These are phyloP conservation scores for Pelargonium citronellum DNA, from an alignment of 441 rosid species.

Conservation along the genomic window DNA sequence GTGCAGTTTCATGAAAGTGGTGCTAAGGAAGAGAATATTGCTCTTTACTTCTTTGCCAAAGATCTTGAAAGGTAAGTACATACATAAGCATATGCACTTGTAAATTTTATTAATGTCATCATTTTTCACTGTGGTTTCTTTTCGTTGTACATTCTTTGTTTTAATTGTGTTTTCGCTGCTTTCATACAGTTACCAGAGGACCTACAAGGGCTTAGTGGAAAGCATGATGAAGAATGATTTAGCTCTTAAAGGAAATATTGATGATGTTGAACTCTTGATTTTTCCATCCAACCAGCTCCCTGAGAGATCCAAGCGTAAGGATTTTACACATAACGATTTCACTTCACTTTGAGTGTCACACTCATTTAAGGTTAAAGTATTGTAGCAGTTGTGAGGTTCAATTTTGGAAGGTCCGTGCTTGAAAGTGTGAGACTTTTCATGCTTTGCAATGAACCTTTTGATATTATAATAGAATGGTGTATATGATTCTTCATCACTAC, in stretches of 20 bases:
- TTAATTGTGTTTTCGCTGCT: slow-evolving; percentile 14
- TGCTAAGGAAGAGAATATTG: slow-evolving; percentile 80
- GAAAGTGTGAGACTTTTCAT: slow-evolving; percentile 1
- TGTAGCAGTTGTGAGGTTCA: background rate
- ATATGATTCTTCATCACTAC: background rate
- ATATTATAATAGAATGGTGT: background rate
- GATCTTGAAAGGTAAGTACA: slow-evolving; percentile 64
- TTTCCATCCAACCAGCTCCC: slow-evolving; percentile 93
- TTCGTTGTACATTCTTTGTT: background rate
- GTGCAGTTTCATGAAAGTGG: slow-evolving; percentile 63
- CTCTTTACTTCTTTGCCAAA: slow-evolving; percentile 94
- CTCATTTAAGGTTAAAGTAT: background rate
- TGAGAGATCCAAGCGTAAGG: slow-evolving; percentile 75
- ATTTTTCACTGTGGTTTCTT: background rate
- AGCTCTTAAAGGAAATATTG: slow-evolving; percentile 75
- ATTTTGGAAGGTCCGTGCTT: background rate
- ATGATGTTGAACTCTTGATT: slow-evolving; percentile 70
- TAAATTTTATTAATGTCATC: background rate
- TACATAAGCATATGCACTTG: background rate
- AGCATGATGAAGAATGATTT: slow-evolving; percentile 73
- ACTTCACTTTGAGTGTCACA: slow-evolving; percentile 5
- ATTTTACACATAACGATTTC: slow-evolving; percentile 1
- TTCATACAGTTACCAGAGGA: slow-evolving; percentile 67
- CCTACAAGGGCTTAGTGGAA: slow-evolving; percentile 72
- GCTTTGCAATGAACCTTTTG: background rate